Evolutionary conservation across 129 eudicot genomes (phyloP).

Genomic region (Mikania micrantha): DNA sequence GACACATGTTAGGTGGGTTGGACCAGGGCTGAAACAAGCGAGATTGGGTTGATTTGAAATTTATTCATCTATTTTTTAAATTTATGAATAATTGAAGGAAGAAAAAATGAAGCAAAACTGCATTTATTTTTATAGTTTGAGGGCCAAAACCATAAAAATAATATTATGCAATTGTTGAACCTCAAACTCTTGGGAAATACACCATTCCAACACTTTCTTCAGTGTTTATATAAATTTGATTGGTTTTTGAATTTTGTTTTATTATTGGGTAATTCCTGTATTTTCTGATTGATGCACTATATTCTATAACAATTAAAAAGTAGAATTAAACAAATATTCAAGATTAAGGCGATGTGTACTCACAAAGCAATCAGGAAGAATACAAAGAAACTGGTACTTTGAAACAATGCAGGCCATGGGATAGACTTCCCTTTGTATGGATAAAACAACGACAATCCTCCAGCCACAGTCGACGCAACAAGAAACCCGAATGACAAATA

Average conservation of each 20-base stretch:
- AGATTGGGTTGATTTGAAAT: neutral
- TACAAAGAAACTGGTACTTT: conserved; percentile 60
- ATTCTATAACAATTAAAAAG: neutral
- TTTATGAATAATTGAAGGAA: neutral
- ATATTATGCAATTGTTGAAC: neutral
- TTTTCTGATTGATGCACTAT: neutral
- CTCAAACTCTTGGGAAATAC: too few species aligned
- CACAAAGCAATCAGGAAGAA: conserved; percentile 79
- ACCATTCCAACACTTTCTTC: too few species aligned
- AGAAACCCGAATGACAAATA: conserved; percentile 69
- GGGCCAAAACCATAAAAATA: neutral
- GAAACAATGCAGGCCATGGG: conserved; percentile 69
- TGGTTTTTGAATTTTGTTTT: neutral
- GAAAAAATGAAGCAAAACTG: neutral
- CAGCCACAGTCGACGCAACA: conserved; percentile 40
- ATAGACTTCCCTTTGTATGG: conserved; percentile 77
- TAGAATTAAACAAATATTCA: neutral
- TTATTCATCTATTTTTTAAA: neutral
- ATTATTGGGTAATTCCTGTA: neutral
- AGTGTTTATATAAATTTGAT: neutral
- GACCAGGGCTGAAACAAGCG: neutral
- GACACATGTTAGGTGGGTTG: neutral
- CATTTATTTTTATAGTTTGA: neutral
- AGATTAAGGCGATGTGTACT: conserved; percentile 25
- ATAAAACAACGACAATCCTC: conserved; percentile 64